phyloP scores from a whole-genome alignment of 2,329 filamentous ascomycete species.

The Nothopassalora personata region DNA sequence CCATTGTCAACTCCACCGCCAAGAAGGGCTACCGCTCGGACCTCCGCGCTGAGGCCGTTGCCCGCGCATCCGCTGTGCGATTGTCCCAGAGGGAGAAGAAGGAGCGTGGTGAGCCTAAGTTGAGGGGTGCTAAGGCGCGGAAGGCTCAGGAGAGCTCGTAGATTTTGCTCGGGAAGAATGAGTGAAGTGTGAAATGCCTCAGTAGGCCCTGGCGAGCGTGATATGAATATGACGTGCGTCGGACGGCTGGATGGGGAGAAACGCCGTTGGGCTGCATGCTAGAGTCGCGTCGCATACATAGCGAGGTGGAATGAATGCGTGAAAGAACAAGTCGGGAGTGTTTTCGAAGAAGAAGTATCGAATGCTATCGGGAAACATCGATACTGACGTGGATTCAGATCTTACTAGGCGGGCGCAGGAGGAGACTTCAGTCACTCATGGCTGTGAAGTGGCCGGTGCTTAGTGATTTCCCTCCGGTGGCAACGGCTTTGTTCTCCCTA shows the following conservation, averaged over 20 bases:
- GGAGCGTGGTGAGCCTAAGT: conserved; percentile 59
- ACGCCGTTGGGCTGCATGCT: not conserved
- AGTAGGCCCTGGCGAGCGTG: not conserved
- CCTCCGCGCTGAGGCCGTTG: conserved; percentile 60
- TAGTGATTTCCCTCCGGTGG: too few species aligned
- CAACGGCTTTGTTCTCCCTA: too few species aligned
- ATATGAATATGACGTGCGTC: not conserved
- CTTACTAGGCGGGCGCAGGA: too few species aligned
- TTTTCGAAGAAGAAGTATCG: too few species aligned
- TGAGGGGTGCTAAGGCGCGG: conserved; percentile 32
- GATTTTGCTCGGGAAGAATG: not conserved
- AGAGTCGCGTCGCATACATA: not conserved
- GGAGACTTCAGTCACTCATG: too few species aligned
- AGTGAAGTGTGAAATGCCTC: not conserved
- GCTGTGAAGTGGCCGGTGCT: too few species aligned
- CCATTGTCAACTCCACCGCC: conserved; percentile 74
- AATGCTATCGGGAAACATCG: too few species aligned
- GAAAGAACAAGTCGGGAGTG: not conserved
- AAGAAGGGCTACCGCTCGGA: conserved; percentile 72
- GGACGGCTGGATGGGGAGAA: not conserved
- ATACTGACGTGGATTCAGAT: too few species aligned
- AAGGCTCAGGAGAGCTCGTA: conserved; percentile 19
- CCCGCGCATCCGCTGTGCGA: conserved; percentile 73
- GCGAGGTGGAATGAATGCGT: not conserved
- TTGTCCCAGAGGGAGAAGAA: conserved; percentile 69